Percentiles rank a stretch among this genome's conserved stretches.
These are phyloP conservation scores for Neocallimastix lanati DNA, from an alignment of 192 early-diverging fungal species.

Conservation along the genomic window DNA sequence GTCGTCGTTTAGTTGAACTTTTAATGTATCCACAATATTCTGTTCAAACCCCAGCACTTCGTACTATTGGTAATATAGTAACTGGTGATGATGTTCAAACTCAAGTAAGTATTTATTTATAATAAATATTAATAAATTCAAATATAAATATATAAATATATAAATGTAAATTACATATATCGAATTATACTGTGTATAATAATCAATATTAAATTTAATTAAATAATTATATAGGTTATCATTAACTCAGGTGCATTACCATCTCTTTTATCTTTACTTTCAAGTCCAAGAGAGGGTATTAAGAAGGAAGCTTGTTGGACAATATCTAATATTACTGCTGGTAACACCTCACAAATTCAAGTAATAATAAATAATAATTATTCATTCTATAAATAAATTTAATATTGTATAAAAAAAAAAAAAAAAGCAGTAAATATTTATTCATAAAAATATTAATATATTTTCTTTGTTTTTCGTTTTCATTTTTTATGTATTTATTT, in stretches of 20 bases:
- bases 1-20: conserved; percentile 82
- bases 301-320: conserved; percentile 99
- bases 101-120: conserved; percentile 34
- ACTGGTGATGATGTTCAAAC: conserved; percentile 96
- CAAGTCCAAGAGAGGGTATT: conserved; percentile 81
- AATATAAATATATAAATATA: too few species aligned
- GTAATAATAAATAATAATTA: conserved; percentile 5
- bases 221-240: conserved; percentile 23
- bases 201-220: too few species aligned
- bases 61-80: conserved; percentile 96
- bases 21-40: conserved; percentile 65
- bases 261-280: conserved; percentile 63
- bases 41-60: conserved; percentile 92
- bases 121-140: too few species aligned
- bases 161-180: too few species aligned
- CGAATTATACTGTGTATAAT: too few species aligned
- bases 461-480: too few species aligned
- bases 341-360: conserved; percentile 74
- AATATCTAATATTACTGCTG: conserved; percentile 96
- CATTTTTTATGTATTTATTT: too few species aligned
- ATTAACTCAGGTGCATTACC: conserved; percentile 74
- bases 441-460: too few species aligned
- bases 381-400: too few species aligned
- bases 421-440: too few species aligned
- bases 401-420: conserved; percentile 2